phyloP scores from a whole-genome alignment of 179 eudicot genomes.

The Sideroxylon spinosum region DNA sequence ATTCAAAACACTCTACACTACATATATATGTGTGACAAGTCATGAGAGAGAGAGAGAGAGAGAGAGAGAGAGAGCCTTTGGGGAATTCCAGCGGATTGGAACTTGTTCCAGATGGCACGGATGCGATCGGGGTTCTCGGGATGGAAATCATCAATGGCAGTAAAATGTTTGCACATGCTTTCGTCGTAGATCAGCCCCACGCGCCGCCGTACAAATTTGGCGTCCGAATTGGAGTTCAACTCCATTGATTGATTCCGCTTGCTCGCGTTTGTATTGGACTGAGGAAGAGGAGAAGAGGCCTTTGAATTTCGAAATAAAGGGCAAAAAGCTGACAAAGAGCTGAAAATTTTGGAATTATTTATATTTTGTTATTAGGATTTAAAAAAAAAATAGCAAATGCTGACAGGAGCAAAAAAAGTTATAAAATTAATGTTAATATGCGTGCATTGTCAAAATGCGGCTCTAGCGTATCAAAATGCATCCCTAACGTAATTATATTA shows the following conservation, averaged over 20 bases:
- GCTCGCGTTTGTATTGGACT: background rate
- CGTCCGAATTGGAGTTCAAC: background rate
- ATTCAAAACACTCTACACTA: too few relatives aligned
- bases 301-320: background rate
- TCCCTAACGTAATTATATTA: too few relatives aligned
- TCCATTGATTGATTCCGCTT: background rate
- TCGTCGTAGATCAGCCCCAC: constrained; percentile 86
- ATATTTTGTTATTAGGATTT: too few relatives aligned
- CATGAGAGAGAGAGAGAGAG: too few relatives aligned
- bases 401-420: too few relatives aligned
- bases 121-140: constrained; percentile 89
- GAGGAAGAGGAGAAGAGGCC: background rate
- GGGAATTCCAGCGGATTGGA: constrained; percentile 36
- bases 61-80: constrained; percentile 26
- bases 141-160: constrained; percentile 52
- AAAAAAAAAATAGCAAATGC: too few relatives aligned
- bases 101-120: constrained; percentile 67
- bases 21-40: too few relatives aligned
- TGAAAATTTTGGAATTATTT: background rate
- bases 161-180: constrained; percentile 66
- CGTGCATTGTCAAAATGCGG: too few relatives aligned
- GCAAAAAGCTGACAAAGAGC: background rate
- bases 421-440: too few relatives aligned
- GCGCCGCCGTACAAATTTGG: constrained; percentile 25
- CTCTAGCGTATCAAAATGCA: too few relatives aligned